phyloP scores from a whole-genome alignment of 2,329 filamentous ascomycete genomes.

The Parastagonospora avenae region DNA sequence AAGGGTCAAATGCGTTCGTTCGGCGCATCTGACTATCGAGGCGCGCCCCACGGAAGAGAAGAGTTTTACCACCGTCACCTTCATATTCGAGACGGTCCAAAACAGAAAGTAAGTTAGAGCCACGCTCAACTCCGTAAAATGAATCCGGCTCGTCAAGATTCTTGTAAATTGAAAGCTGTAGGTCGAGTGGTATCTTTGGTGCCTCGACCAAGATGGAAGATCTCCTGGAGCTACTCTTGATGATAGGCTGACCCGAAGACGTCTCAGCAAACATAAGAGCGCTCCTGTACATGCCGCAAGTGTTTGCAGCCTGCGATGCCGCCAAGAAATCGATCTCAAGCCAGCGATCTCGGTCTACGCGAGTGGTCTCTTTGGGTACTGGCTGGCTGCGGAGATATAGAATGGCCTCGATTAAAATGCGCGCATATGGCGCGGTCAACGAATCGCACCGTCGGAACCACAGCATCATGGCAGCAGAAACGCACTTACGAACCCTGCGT shows the following conservation, averaged over 20 bases:
- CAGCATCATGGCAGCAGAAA: conserved; percentile 69
- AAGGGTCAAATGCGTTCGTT: conserved; percentile 58
- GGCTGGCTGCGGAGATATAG: conserved; percentile 87
- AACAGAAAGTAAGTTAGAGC: conserved; percentile 75
- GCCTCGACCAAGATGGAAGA: conserved; percentile 61
- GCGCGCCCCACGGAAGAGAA: conserved; percentile 88
- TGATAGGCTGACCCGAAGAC: conserved; percentile 58
- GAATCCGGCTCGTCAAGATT: conserved; percentile 95
- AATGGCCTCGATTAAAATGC: conserved; percentile 76
- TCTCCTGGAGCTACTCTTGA: conserved; percentile 64
- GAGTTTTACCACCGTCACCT: conserved; percentile 80
- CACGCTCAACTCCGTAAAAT: conserved; percentile 88
- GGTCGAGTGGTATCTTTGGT: conserved; percentile 60
- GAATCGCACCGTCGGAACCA: conserved; percentile 63
- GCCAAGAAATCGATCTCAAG: conserved; percentile 78
- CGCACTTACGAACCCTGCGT: conserved; percentile 57
- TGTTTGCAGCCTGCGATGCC: conserved; percentile 72
- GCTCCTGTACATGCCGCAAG: conserved; percentile 84
- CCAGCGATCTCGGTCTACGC: conserved; percentile 81
- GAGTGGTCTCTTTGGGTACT: conserved; percentile 74
- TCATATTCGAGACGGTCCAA: conserved; percentile 87
- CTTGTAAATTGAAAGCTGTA: conserved; percentile 83
- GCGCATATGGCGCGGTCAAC: conserved; percentile 65
- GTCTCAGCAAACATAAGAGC: conserved; percentile 84
- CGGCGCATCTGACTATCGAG: conserved; percentile 82